Conservation (phyloP, 2,329 filamentous ascomycete genomes). For the Myriosclerotinia scirpicola region DNA sequence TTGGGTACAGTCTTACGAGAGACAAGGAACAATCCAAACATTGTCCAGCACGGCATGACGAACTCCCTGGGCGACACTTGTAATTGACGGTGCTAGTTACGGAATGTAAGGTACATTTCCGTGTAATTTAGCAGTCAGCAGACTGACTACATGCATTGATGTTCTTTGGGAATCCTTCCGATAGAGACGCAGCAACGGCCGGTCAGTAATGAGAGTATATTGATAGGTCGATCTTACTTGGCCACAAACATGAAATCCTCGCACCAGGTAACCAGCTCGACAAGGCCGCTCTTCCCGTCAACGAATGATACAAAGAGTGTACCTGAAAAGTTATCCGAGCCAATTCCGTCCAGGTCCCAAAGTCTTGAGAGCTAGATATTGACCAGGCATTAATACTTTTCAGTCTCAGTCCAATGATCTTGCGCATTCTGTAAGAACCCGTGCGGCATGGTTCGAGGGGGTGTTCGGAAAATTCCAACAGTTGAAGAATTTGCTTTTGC, state of each 20-base stretch:
- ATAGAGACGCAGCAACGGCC: not conserved
- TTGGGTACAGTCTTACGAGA: not conserved
- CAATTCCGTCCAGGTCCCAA: not conserved
- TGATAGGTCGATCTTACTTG: constrained; percentile 13
- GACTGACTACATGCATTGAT: not conserved
- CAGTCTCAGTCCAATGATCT: constrained; percentile 2
- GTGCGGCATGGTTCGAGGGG: constrained; percentile 5
- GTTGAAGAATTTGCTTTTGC: constrained; percentile 2
- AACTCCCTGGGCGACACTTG: not conserved
- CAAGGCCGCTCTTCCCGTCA: not conserved
- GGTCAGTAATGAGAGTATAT: constrained; percentile 3
- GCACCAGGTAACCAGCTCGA: not conserved
- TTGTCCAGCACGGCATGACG: not conserved
- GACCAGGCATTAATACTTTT: constrained; percentile 6
- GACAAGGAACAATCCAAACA: not conserved
- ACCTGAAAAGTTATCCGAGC: not conserved
- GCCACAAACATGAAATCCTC: not conserved
- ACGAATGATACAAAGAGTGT: not conserved
- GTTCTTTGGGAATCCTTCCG: not conserved
- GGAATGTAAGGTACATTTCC: constrained; percentile 18
- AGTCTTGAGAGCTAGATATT: not conserved
- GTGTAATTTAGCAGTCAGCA: constrained; percentile 14
- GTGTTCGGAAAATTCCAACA: constrained; percentile 6
- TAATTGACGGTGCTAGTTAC: constrained; percentile 9
- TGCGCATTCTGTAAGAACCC: not conserved